phyloP scores from a whole-genome alignment of 257 asterid genomes.

The Solanum microdontum region DNA sequence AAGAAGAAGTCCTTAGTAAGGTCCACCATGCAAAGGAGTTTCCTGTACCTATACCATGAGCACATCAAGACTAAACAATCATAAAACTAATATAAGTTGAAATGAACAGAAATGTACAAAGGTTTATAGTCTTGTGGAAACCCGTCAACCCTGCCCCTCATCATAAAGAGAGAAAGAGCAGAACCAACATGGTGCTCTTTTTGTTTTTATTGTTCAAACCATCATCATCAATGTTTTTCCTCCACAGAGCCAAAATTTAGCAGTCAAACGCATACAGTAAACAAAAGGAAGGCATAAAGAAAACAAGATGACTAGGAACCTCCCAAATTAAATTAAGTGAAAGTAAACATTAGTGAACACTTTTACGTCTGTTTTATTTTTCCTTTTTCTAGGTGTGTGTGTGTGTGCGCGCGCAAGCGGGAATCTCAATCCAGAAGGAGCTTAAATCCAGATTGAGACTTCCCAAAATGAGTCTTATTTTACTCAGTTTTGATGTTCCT shows the following conservation, averaged over 20 bases:
- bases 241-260: not conserved
- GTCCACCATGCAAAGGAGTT: constrained; percentile 88
- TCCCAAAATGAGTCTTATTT: not conserved
- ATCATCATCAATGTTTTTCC: not conserved
- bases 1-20: constrained; percentile 97
- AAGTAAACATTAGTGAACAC: not conserved
- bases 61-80: not conserved
- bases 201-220: not conserved
- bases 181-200: not conserved
- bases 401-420: not conserved
- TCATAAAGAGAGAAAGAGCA: not conserved
- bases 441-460: not conserved
- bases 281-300: not conserved
- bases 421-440: not conserved
- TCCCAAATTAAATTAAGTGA: not conserved
- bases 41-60: constrained; percentile 61
- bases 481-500: not conserved
- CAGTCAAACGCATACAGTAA: not conserved
- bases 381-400: not conserved
- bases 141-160: not conserved
- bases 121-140: not conserved
- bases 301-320: not conserved
- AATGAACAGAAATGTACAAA: not conserved
- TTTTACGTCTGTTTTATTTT: not conserved
- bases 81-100: not conserved